Percentiles rank a stretch among this genome's conserved stretches.
These are phyloP conservation scores for Hypoxylon lienhwacheense DNA, from an alignment of 495 filamentous ascomycete species.

Conservation along the genomic window DNA sequence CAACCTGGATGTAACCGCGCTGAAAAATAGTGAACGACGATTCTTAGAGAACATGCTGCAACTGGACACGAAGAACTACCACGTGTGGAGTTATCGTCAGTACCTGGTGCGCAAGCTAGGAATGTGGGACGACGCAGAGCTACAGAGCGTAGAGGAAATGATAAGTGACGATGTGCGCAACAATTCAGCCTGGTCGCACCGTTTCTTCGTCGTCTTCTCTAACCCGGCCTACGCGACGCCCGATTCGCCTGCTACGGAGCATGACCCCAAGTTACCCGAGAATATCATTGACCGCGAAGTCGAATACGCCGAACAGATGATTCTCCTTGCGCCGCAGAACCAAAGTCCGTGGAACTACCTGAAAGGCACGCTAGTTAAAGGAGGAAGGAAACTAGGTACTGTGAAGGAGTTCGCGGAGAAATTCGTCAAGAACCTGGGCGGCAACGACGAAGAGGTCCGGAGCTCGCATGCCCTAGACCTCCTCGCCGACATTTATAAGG, in stretches of 20 bases:
- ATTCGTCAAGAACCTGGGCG: constrained; percentile 60
- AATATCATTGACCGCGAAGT: constrained; percentile 75
- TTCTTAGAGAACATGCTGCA: constrained; percentile 84
- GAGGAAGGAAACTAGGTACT: constrained; percentile 56
- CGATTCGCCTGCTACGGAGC: constrained; percentile 47
- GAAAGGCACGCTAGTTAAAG: constrained; percentile 69
- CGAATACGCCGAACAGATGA: constrained; percentile 67
- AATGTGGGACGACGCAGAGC: constrained; percentile 63
- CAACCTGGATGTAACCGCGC: constrained; percentile 33
- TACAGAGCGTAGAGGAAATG: constrained; percentile 67
- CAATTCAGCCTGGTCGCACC: constrained; percentile 96
- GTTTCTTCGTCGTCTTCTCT: constrained; percentile 87
- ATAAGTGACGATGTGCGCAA: constrained; percentile 82
- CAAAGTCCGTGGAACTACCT: constrained; percentile 92
- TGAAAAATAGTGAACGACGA: constrained; percentile 59
- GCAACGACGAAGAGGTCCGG: constrained; percentile 56
- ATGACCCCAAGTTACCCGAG: constrained; percentile 55
- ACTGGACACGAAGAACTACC: constrained; percentile 93
- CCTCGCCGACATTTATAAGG: constrained; percentile 76
- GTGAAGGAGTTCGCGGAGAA: constrained; percentile 65
- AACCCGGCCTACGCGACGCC: constrained; percentile 55
- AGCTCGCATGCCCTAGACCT: constrained; percentile 90
- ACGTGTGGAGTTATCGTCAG: constrained; percentile 96
- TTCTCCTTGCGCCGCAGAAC: constrained; percentile 84
- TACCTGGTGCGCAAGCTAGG: constrained; percentile 84